A percentile compares a stretch with the other conserved stretches of the same genome.
phyloP scores from a whole-genome alignment of 192 early-diverging fungal species.

The Chytriomyces confervae region DNA sequence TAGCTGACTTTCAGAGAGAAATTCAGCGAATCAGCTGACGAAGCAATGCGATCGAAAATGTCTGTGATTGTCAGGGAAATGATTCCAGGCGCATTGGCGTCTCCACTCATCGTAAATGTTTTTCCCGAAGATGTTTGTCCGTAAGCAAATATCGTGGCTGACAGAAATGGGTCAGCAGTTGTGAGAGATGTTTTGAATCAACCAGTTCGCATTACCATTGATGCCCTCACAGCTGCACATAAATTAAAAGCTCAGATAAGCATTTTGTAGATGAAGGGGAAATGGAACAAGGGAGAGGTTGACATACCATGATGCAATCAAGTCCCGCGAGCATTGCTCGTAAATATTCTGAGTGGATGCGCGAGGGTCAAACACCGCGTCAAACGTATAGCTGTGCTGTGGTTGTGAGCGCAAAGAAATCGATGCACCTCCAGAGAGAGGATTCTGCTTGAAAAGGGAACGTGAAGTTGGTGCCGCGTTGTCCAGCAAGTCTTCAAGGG shows the following conservation, averaged over 20 bases:
- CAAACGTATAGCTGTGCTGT: conserved; percentile 16
- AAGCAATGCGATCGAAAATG: conserved; percentile 61
- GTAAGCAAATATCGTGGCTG: conserved; percentile 96
- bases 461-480: not conserved
- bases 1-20: conserved; percentile 95
- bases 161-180: not conserved
- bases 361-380: not conserved
- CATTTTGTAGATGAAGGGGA: not conserved
- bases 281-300: not conserved
- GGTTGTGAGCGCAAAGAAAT: not conserved
- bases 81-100: conserved; percentile 65
- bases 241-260: not conserved
- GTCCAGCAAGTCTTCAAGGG: not conserved
- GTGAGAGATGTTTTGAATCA: too few species aligned
- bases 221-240: conserved; percentile 25
- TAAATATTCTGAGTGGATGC: conserved; percentile 15
- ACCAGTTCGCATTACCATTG: conserved; percentile 13
- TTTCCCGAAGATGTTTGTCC: conserved; percentile 98
- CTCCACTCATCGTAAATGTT: conserved; percentile 77
- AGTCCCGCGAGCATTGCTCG: not conserved
- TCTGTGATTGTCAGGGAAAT: conserved; percentile 70
- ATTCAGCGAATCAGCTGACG: conserved; percentile 69
- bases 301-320: conserved; percentile 23
- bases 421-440: not conserved
- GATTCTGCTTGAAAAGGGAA: not conserved